These are phyloP conservation scores for Wickerhamiella allomyrinae DNA, from an alignment of 805 yeast genomes.

Conservation along the genomic window DNA sequence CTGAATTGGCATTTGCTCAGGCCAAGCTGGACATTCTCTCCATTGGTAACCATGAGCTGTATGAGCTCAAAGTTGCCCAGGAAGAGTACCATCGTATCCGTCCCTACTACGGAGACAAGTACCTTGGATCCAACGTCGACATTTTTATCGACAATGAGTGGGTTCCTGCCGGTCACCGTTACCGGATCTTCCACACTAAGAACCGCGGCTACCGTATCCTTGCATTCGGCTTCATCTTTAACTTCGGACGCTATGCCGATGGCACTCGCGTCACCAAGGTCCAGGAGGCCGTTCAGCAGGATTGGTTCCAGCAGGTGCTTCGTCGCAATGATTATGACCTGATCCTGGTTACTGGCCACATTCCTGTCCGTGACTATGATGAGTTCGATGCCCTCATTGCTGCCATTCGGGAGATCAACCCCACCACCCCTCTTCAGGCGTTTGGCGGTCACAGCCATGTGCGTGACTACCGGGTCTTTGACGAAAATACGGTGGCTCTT, in stretches of 20 bases:
- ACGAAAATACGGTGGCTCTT: conserved; percentile 51
- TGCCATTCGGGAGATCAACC: conserved; percentile 42
- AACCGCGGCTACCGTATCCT: conserved; percentile 38
- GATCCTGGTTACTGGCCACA: conserved; percentile 62
- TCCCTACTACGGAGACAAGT: conserved; percentile 41
- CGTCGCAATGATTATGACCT: conserved; percentile 39
- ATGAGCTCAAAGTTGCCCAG: conserved; percentile 45
- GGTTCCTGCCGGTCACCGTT: conserved; percentile 56
- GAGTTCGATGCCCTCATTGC: conserved; percentile 38
- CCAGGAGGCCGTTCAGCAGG: conserved; percentile 35
- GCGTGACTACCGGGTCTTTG: conserved; percentile 64
- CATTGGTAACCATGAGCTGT: conserved; percentile 85
- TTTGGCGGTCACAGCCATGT: conserved; percentile 94
- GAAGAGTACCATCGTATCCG: conserved; percentile 53
- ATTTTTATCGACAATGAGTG: conserved; percentile 26
- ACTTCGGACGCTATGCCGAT: conserved; percentile 48
- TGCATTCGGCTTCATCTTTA: conserved; percentile 66
- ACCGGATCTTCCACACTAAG: conserved; percentile 50
- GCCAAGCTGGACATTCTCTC: conserved; percentile 65
- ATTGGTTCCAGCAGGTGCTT: conserved; percentile 49
- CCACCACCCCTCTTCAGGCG: conserved; percentile 56
- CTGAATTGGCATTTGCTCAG: conserved; percentile 47
- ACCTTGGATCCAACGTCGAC: conserved; percentile 36
- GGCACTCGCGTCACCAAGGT: conserved; percentile 53
- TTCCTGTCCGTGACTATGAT: conserved; percentile 51